phyloP scores from a whole-genome alignment of 371 early-diverging fungal genomes.

The Polyrhizophydium stewartii region DNA sequence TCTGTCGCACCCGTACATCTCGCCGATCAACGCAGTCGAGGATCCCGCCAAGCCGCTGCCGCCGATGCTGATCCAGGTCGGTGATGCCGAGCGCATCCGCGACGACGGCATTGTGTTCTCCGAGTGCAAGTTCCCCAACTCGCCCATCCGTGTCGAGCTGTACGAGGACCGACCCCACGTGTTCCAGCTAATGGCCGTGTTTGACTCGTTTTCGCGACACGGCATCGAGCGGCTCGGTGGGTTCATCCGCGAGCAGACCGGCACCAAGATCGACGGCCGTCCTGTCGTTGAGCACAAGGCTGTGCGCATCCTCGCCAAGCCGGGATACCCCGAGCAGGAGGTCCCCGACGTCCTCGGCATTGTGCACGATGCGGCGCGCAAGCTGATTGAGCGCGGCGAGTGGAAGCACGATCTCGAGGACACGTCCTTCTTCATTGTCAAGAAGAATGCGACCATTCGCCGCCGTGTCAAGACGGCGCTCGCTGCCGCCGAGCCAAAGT shows the following conservation, averaged over 20 bases:
- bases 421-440: not conserved
- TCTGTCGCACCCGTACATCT: slow-evolving; percentile 22
- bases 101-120: slow-evolving; percentile 44
- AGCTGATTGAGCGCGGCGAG: not conserved
- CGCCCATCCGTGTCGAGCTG: slow-evolving; percentile 25
- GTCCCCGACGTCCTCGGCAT: not conserved
- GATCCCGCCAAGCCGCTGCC: slow-evolving; percentile 30
- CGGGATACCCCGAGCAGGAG: not conserved
- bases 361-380: not conserved
- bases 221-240: not conserved
- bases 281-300: not conserved
- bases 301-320: not conserved
- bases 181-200: slow-evolving; percentile 18
- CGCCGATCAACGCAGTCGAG: slow-evolving; percentile 27
- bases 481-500: not conserved
- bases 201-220: not conserved
- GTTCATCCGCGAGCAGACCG: not conserved
- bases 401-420: not conserved
- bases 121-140: not conserved
- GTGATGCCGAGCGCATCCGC: slow-evolving; percentile 52
- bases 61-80: slow-evolving; percentile 57
- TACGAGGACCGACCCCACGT: slow-evolving; percentile 38
- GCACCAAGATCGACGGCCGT: not conserved
- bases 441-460: too few relatives aligned
- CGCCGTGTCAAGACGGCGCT: not conserved